Evolutionary conservation across 1,284 basidiomycete species (phyloP).

Genomic region (Agaricales sp.): DNA sequence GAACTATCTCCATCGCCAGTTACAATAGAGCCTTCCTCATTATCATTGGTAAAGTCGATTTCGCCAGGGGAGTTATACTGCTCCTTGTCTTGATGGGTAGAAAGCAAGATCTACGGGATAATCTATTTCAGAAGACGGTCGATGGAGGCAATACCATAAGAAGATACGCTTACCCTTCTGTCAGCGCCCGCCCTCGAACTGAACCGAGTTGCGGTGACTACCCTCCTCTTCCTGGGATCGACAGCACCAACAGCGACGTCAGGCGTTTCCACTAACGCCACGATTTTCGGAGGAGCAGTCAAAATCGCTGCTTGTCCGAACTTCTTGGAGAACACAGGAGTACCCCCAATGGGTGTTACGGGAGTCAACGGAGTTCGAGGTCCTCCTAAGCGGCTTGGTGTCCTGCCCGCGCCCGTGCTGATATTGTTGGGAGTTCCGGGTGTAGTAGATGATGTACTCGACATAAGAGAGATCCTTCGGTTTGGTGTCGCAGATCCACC

Average conservation of each 20-base stretch:
- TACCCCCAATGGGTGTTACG: conserved; percentile 16
- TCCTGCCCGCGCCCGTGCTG: conserved; percentile 26
- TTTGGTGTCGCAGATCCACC: conserved; percentile 23
- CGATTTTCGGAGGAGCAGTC: conserved; percentile 68
- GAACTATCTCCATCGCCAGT: conserved; percentile 11
- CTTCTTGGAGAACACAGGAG: conserved; percentile 30
- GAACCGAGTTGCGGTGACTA: conserved; percentile 79
- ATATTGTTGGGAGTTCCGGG: conserved; percentile 36
- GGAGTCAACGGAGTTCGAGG: conserved; percentile 13
- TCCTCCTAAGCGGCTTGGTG: conserved; percentile 25
- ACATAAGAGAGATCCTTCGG: conserved; percentile 34
- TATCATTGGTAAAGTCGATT: conserved; percentile 16
- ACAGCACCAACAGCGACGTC: conserved; percentile 78
- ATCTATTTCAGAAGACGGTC: conserved; percentile 6
- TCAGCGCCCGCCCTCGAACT: conserved; percentile 73
- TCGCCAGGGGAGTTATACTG: conserved; percentile 6
- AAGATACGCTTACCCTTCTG: conserved; percentile 47
- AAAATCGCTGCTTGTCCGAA: conserved; percentile 62
- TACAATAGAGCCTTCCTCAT: conserved; percentile 20
- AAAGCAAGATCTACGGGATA: conserved; percentile 56
- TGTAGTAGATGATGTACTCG: conserved; percentile 17
- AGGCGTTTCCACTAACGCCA: conserved; percentile 75
- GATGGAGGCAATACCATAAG: conserved; percentile 4
- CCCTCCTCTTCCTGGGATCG: conserved; percentile 69
- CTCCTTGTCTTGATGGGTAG: conserved; percentile 59